phyloP scores from a whole-genome alignment of 805 yeast species.

The Sugiyamaella mastotermitis region DNA sequence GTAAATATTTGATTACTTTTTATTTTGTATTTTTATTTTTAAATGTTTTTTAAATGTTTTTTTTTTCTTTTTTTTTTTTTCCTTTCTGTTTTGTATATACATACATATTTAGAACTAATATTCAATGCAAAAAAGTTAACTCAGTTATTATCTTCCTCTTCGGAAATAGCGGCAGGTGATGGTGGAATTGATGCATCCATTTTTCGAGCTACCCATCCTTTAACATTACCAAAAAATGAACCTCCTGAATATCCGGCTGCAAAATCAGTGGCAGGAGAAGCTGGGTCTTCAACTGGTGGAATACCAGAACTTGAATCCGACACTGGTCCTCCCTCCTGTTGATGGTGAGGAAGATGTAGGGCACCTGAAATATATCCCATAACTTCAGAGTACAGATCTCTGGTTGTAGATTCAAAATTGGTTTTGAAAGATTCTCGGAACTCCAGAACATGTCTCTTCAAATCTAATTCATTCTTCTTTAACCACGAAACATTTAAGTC shows the following conservation, averaged over 20 bases:
- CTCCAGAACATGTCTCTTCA: conserved; percentile 83
- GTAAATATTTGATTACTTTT: too few relatives aligned
- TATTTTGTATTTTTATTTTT: too few relatives aligned
- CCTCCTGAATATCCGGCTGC: conserved; percentile 56
- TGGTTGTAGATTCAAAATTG: conserved; percentile 60
- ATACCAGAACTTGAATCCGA: conserved; percentile 1
- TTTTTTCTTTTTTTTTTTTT: too few relatives aligned
- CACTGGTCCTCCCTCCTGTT: not conserved
- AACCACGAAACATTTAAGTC: conserved; percentile 97
- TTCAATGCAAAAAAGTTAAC: too few relatives aligned
- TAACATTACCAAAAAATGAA: conserved; percentile 26
- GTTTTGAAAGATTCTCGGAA: conserved; percentile 82
- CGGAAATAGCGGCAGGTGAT: conserved; percentile 6
- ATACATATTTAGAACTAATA: too few relatives aligned
- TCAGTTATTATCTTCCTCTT: too few relatives aligned
- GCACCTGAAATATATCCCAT: conserved; percentile 25
- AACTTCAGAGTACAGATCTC: conserved; percentile 79
- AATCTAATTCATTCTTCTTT: conserved; percentile 91
- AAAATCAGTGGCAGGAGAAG: conserved; percentile 59
- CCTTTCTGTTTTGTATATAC: too few relatives aligned
- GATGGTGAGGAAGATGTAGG: conserved; percentile 6
- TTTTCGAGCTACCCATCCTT: conserved; percentile 29
- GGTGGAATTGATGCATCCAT: conserved; percentile 20
- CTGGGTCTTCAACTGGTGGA: conserved; percentile 10
- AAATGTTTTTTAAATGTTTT: too few relatives aligned